A percentile compares a stretch with the other conserved stretches of the same genome.
Conservation (phyloP, 2,329 filamentous ascomycete genomes). For the Epichloe sp. region DNA sequence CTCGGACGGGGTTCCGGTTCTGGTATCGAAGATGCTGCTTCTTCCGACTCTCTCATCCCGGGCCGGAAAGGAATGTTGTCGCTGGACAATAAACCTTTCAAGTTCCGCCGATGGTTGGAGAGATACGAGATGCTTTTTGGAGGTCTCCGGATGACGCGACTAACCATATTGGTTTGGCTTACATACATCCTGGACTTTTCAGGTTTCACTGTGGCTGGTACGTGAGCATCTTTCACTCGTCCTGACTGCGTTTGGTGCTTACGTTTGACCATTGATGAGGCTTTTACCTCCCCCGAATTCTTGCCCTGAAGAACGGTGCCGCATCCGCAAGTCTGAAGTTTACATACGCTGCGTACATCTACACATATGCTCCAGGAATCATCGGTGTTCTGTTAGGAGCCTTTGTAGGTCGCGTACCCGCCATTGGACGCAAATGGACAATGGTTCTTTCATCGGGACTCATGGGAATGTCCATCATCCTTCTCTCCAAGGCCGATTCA, state of each 20-base stretch:
- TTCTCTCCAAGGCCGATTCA: constrained; percentile 28
- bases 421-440: constrained; percentile 29
- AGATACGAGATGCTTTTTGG: constrained; percentile 22
- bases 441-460: constrained; percentile 29
- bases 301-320: constrained; percentile 36
- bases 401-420: constrained; percentile 24
- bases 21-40: constrained; percentile 1
- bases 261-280: constrained; percentile 9
- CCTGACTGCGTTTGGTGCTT: no score
- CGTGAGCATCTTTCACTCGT: background rate
- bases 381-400: constrained; percentile 36
- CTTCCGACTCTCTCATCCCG: constrained; percentile 1
- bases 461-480: constrained; percentile 32
- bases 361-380: constrained; percentile 39
- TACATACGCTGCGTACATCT: constrained; percentile 40
- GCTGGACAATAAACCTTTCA: background rate
- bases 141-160: constrained; percentile 19
- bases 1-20: constrained; percentile 8
- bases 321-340: constrained; percentile 27
- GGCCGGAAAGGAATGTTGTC: background rate
- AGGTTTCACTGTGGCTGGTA: constrained; percentile 25
- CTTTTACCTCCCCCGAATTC: constrained; percentile 31
- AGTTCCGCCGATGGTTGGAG: constrained; percentile 7
- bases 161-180: constrained; percentile 23
- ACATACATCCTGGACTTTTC: constrained; percentile 27